phyloP scores from a whole-genome alignment of 2,329 filamentous ascomycete genomes.

The Botryotinia narcissicola region DNA sequence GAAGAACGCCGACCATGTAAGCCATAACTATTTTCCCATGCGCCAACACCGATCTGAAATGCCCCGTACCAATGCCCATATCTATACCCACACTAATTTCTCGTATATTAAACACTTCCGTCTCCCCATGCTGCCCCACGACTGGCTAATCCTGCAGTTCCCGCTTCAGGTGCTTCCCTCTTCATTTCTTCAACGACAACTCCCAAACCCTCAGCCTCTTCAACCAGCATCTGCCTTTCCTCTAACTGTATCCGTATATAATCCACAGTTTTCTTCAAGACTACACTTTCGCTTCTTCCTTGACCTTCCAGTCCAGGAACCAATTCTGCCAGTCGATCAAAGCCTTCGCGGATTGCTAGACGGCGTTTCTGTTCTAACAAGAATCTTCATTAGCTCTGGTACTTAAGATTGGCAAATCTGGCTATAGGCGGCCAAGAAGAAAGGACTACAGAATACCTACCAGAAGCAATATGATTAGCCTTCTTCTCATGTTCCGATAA shows the following conservation, averaged over 20 bases:
- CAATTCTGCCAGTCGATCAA: constrained; percentile 64
- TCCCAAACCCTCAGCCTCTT: constrained; percentile 50
- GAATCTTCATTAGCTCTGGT: background rate
- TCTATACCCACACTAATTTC: background rate
- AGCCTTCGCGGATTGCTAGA: constrained; percentile 60
- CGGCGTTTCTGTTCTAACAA: constrained; percentile 49
- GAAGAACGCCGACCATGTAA: background rate
- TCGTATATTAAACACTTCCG: background rate
- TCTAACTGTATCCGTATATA: constrained; percentile 51
- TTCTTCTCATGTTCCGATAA: constrained; percentile 70
- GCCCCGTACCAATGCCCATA: background rate
- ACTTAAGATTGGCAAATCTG: background rate
- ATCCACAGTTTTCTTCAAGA: constrained; percentile 58
- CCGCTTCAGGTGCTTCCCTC: constrained; percentile 12
- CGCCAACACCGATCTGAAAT: background rate
- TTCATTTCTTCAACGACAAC: constrained; percentile 44
- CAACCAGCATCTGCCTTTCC: constrained; percentile 49
- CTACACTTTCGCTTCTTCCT: constrained; percentile 66
- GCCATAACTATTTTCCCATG: background rate
- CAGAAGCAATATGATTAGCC: constrained; percentile 67
- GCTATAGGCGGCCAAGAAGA: background rate
- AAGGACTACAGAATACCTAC: constrained; percentile 23
- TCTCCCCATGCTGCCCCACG: background rate
- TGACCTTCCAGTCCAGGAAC: constrained; percentile 69
- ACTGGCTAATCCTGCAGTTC: background rate